These are phyloP conservation scores for Hyphodiscus sp. DNA, from an alignment of 2,329 filamentous ascomycete species.

Conservation along the genomic window DNA sequence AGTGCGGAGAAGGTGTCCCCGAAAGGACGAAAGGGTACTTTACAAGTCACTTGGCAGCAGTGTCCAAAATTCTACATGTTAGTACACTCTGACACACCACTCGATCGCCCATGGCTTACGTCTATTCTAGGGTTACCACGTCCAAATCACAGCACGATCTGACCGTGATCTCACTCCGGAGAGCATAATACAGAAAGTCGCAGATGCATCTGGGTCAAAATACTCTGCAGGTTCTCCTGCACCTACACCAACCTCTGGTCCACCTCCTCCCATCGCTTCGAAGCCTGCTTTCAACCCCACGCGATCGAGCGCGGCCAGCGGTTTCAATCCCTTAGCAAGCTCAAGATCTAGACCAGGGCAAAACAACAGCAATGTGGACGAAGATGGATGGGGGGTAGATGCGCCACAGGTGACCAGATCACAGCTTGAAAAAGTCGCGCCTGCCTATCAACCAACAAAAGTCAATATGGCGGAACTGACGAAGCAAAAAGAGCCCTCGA, in stretches of 20 bases:
- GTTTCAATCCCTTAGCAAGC: constrained; percentile 62
- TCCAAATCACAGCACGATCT: constrained; percentile 92
- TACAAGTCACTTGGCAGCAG: constrained; percentile 83
- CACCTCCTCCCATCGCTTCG: constrained; percentile 62
- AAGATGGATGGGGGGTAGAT: constrained; percentile 91
- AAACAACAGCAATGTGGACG: constrained; percentile 55
- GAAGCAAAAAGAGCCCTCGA: constrained; percentile 64
- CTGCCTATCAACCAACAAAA: constrained; percentile 92
- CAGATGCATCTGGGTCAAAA: constrained; percentile 90
- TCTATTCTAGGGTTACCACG: constrained; percentile 69
- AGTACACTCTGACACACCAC: constrained; percentile 15
- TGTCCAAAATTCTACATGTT: constrained; percentile 85
- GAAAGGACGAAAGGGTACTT: constrained; percentile 98
- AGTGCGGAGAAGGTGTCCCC: constrained; percentile 95
- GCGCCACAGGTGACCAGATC: constrained; percentile 84
- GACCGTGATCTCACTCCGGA: constrained; percentile 84
- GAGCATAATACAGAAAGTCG: constrained; percentile 84
- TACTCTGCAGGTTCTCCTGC: constrained; percentile 68
- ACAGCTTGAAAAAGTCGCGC: constrained; percentile 83
- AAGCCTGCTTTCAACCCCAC: constrained; percentile 92
- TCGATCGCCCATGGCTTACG: constrained; percentile 7
- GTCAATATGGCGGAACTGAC: constrained; percentile 86
- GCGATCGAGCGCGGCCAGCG: constrained; percentile 34
- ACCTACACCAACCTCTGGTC: constrained; percentile 39
- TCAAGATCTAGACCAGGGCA: constrained; percentile 52